Evolutionary conservation across 75 land plant genomes (phyloP).

Genomic region (Sequoiadendron giganteum): DNA sequence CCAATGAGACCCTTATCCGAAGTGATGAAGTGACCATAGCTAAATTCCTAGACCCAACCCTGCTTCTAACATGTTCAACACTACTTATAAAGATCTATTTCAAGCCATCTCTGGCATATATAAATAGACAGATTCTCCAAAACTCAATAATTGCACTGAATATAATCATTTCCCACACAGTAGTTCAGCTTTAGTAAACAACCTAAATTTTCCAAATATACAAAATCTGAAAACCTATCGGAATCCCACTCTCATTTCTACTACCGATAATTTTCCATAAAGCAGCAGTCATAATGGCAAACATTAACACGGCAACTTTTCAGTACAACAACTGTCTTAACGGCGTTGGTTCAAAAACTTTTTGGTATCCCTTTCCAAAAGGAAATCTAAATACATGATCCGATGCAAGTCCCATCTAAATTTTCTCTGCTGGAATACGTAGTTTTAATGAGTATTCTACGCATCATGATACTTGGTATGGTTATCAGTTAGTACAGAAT

Average conservation of each 20-base stretch:
- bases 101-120: neutral
- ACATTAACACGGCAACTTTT: neutral
- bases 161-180: neutral
- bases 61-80: neutral
- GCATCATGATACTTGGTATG: neutral
- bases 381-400: too few relatives aligned
- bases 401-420: neutral
- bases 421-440: neutral
- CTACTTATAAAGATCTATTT: neutral
- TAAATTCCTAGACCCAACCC: neutral
- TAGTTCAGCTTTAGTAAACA: too few relatives aligned
- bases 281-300: neutral
- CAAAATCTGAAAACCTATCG: neutral
- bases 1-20: neutral
- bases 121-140: neutral
- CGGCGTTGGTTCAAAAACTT: neutral
- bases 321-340: neutral
- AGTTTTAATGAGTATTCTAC: neutral
- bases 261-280: neutral
- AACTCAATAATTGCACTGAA: neutral
- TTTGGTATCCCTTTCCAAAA: neutral
- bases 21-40: neutral
- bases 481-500: too few relatives aligned
- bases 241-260: neutral
- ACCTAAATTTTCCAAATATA: neutral